Evolutionary conservation across 2,329 filamentous ascomycete species (phyloP).

Genomic region (Aspergillus quadrilineatus): DNA sequence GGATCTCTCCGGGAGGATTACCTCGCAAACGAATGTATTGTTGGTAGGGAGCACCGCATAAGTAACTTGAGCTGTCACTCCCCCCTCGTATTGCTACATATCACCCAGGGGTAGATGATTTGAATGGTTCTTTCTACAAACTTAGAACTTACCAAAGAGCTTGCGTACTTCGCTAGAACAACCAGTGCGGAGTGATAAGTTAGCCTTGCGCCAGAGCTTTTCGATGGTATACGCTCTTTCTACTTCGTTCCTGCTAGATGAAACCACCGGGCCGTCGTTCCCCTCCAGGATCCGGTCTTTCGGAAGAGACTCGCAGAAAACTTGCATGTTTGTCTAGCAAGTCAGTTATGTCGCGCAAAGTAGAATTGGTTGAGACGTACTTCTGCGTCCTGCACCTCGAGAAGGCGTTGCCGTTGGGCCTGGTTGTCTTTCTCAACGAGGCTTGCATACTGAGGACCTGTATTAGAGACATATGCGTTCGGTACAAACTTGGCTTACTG

Average conservation of each 20-base stretch:
- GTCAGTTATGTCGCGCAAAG: background rate
- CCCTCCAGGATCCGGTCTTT: conserved; percentile 69
- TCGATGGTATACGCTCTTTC: conserved; percentile 60
- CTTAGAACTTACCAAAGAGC: conserved; percentile 55
- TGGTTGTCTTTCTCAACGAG: conserved; percentile 76
- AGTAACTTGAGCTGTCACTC: conserved; percentile 48
- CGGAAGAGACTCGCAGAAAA: conserved; percentile 73
- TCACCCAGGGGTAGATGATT: conserved; percentile 7
- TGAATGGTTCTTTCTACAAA: background rate
- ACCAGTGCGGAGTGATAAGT: conserved; percentile 73
- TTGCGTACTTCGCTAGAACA: conserved; percentile 71
- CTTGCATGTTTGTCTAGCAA: conserved; percentile 58
- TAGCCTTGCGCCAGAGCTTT: conserved; percentile 70
- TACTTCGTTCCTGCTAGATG: conserved; percentile 55
- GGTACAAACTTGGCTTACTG: conserved; percentile 31
- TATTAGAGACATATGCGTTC: background rate
- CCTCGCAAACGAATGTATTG: conserved; percentile 70
- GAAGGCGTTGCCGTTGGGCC: conserved; percentile 60
- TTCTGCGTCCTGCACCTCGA: conserved; percentile 50
- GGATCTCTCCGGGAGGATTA: conserved; percentile 72
- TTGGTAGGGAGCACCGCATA: conserved; percentile 63
- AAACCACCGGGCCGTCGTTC: conserved; percentile 57
- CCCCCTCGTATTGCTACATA: conserved; percentile 47
- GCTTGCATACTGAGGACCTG: conserved; percentile 61
- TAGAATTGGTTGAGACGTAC: conserved; percentile 23